Conservation (phyloP, 1,284 basidiomycete genomes). For the Naganishia sp. region DNA sequence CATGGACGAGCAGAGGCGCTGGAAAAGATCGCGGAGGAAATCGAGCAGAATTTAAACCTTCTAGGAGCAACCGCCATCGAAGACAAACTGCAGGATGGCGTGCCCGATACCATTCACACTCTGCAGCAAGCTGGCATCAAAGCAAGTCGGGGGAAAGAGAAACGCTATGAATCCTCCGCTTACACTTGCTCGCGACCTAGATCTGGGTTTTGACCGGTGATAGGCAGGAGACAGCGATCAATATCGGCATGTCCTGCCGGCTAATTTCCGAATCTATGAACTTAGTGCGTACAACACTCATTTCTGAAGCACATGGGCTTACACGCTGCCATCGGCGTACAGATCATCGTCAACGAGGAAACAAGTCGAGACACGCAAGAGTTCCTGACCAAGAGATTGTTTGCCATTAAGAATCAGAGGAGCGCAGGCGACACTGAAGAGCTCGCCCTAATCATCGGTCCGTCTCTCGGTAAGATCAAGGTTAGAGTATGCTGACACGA, state of each 20-base stretch:
- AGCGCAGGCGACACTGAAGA: conserved; percentile 90
- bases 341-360: conserved; percentile 94
- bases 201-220: conserved; percentile 99
- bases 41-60: conserved; percentile 89
- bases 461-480: conserved; percentile 36
- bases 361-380: conserved; percentile 78
- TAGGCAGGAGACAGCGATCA: conserved; percentile 98
- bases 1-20: conserved; percentile 90
- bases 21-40: conserved; percentile 90
- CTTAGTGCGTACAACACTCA: conserved; percentile 61
- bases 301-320: neutral
- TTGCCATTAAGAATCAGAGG: conserved; percentile 89
- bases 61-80: conserved; percentile 98
- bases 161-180: neutral
- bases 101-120: conserved; percentile 97
- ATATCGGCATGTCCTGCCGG: conserved; percentile 96
- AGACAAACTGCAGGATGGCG: conserved; percentile 97
- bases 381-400: conserved; percentile 83
- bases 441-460: conserved; percentile 90
- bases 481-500: no score
- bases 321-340: neutral
- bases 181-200: conserved; percentile 49
- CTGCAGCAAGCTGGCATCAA: conserved; percentile 98
- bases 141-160: conserved; percentile 53
- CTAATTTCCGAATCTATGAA: conserved; percentile 99